These are phyloP conservation scores for Wickerhamiella slavikovae DNA, from an alignment of 805 yeast species.

Conservation along the genomic window DNA sequence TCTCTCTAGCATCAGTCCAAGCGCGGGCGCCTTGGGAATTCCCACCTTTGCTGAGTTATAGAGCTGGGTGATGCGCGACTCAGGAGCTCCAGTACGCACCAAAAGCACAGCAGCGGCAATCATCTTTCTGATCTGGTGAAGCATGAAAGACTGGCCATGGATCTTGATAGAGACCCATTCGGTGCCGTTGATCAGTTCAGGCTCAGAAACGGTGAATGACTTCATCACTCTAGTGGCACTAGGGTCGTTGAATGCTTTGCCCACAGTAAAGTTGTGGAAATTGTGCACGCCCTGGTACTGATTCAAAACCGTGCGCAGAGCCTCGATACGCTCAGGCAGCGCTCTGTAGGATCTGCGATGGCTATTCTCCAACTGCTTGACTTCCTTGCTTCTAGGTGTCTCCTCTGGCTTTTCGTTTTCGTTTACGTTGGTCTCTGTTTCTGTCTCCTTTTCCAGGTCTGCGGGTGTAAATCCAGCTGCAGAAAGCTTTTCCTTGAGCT, in stretches of 20 bases:
- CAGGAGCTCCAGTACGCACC: slow-evolving; percentile 71
- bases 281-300: slow-evolving; percentile 75
- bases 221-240: slow-evolving; percentile 74
- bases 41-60: slow-evolving; percentile 57
- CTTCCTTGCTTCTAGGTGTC: slow-evolving; percentile 22
- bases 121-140: slow-evolving; percentile 96
- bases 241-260: slow-evolving; percentile 66
- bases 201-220: slow-evolving; percentile 57
- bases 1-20: slow-evolving; percentile 73
- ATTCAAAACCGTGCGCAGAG: slow-evolving; percentile 47
- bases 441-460: slow-evolving; percentile 8
- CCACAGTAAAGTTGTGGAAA: slow-evolving; percentile 73
- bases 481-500: slow-evolving; percentile 21
- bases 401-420: slow-evolving; percentile 19
- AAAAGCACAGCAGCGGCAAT: slow-evolving; percentile 82
- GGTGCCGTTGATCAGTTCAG: slow-evolving; percentile 78
- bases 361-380: slow-evolving; percentile 42
- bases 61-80: slow-evolving; percentile 53
- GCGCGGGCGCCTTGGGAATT: slow-evolving; percentile 94
- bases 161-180: slow-evolving; percentile 94
- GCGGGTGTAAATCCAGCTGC: slow-evolving; percentile 23
- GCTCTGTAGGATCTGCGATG: slow-evolving; percentile 53
- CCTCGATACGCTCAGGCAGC: slow-evolving; percentile 35
- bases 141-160: slow-evolving; percentile 96
- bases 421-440: slow-evolving; percentile 19